Evolutionary conservation across 1,139 yeast species (phyloP).

Genomic region (Saccharomycopsis phalli): DNA sequence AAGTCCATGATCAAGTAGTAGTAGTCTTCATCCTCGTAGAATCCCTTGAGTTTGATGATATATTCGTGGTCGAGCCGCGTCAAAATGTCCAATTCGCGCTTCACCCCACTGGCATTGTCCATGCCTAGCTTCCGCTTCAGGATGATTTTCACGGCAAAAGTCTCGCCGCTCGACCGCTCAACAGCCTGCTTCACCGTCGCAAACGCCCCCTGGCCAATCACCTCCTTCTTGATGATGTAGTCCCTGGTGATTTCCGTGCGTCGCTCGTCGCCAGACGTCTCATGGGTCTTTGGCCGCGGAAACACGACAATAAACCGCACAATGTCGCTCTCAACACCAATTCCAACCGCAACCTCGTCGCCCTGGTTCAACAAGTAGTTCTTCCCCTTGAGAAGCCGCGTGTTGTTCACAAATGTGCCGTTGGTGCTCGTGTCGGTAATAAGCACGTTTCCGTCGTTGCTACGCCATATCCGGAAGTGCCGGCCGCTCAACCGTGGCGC

Average conservation of each 20-base stretch:
- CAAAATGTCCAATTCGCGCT: constrained; percentile 75
- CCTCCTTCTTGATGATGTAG: constrained; percentile 71
- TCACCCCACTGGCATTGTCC: constrained; percentile 75
- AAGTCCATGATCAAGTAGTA: constrained; percentile 91
- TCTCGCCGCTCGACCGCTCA: constrained; percentile 73
- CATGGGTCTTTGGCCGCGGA: constrained; percentile 8
- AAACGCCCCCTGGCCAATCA: constrained; percentile 94
- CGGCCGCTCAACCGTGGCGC: constrained; percentile 67
- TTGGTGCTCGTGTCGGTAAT: constrained; percentile 73
- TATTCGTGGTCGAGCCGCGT: constrained; percentile 74
- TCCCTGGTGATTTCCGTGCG: constrained; percentile 44
- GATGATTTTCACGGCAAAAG: constrained; percentile 86
- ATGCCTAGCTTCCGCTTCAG: constrained; percentile 63
- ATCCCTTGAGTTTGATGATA: constrained; percentile 73
- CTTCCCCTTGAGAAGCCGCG: constrained; percentile 65
- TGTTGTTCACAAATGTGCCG: constrained; percentile 80
- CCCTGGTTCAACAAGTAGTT: constrained; percentile 78
- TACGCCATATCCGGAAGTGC: constrained; percentile 64
- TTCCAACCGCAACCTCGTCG: constrained; percentile 83
- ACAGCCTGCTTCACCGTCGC: constrained; percentile 91
- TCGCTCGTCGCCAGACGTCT: constrained; percentile 1
- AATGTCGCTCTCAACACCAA: constrained; percentile 77
- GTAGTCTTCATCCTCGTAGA: constrained; percentile 71
- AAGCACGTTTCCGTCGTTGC: constrained; percentile 48
- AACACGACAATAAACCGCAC: constrained; percentile 59